Percentiles rank a stretch among this genome's conserved stretches.
These are phyloP conservation scores for Pleurotus eryngii DNA, from an alignment of 768 basidiomycete genomes.

Conservation along the genomic window DNA sequence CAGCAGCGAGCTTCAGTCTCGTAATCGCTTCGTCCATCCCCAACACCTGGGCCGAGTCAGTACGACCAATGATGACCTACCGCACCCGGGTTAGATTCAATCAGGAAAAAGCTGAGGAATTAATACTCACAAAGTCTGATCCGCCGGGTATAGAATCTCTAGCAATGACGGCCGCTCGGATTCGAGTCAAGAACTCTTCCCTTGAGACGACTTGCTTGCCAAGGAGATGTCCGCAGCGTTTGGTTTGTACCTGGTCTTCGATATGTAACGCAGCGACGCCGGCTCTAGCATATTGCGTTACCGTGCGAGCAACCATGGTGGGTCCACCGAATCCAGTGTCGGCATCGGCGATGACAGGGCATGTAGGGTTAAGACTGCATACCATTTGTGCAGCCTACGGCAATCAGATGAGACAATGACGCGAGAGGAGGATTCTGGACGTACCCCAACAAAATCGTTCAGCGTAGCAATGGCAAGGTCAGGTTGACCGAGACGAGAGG, in stretches of 20 bases:
- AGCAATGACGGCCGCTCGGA: conserved; percentile 75
- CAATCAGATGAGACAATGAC: neutral
- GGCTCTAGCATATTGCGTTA: conserved; percentile 61
- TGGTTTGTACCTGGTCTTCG: conserved; percentile 81
- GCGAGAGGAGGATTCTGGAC: neutral
- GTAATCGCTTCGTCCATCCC: conserved; percentile 49
- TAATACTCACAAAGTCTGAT: conserved; percentile 61
- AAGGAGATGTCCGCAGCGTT: conserved; percentile 75
- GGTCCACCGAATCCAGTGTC: conserved; percentile 81
- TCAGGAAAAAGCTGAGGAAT: too few species aligned
- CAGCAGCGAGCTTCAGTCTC: conserved; percentile 43
- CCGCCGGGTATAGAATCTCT: conserved; percentile 72
- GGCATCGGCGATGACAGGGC: conserved; percentile 79
- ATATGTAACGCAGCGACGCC: conserved; percentile 80
- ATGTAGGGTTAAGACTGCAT: conserved; percentile 56
- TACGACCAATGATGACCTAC: conserved; percentile 47
- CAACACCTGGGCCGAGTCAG: conserved; percentile 48
- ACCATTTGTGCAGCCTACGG: conserved; percentile 65
- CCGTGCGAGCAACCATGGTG: conserved; percentile 71
- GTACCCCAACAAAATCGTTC: conserved; percentile 71
- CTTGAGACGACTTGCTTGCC: conserved; percentile 82
- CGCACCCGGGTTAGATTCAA: neutral
- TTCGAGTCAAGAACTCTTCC: conserved; percentile 70
- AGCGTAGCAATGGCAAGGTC: conserved; percentile 76
- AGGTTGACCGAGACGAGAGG: conserved; percentile 74